Base-by-base conservation (phyloP, 768 basidiomycete genomes). In the Calocybe gangraenosa region DNA sequence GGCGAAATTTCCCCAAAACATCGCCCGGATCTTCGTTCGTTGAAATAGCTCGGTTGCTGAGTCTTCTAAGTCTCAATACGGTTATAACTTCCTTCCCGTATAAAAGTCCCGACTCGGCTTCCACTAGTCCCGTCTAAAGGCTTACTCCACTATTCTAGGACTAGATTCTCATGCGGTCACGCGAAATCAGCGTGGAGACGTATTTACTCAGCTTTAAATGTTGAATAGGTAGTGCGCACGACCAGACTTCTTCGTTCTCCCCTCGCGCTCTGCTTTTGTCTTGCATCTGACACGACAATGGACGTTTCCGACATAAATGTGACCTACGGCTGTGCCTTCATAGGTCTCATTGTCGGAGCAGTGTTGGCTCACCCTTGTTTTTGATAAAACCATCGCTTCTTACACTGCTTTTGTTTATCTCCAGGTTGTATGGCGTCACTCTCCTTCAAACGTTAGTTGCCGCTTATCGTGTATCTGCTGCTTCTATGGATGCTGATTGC, bases 391-490 rank as follows among this genome's bases (percentile, higher is more conserved):
- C 44, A 42, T 44, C 18, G 19, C 39, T 44, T 11, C 25, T 41
- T 37, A 39, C 33, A 41, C 32, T 38, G 40, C n/a, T 28, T 28
- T 6, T 11, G 25, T 28, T 28, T 42, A 13, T 17, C 20, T 11
- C 7, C 54, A 76, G 73, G 30, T 51, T 75, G 34, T 76, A 73
- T 54, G 75, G 75, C 28, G 67, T 74, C 19, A 75, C 74, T 6
- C 52, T 75, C 23, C 55, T 75, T 17, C 68, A 72, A 45, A 67
- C 67, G 67, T 71, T 51, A 51, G 67, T 60, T 15, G 23, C 36
- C 40, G 35, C 32, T 15, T 14, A 31, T 2, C 28, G n/a, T 32
- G 15, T 6, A 42, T 31, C 14, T 36, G 41, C 36, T 14, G 13
- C 21, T 32, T 21, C 13, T 32, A 45, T 30, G 50, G 34, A 35